Percentiles rank a stretch among this genome's conserved stretches.
Evolutionary conservation across 2,329 filamentous ascomycete genomes (phyloP).

Genomic region (Zymoseptoria passerinii): DNA sequence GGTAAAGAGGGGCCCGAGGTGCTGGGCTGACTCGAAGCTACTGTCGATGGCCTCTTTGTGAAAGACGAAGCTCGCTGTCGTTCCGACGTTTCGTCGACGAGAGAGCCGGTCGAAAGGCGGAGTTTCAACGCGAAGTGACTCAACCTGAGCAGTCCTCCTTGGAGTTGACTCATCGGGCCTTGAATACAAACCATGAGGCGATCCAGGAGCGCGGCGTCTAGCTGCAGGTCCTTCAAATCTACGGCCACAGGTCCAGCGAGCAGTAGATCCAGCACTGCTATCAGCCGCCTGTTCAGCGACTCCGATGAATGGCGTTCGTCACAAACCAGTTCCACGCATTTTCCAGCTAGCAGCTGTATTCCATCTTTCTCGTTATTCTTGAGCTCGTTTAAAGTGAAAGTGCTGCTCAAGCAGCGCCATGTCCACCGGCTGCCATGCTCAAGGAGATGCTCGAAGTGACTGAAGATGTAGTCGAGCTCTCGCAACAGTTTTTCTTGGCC

Average conservation of each 20-base stretch:
- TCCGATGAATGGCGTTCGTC: constrained; percentile 8
- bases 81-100: background rate
- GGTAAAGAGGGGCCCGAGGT: background rate
- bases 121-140: constrained; percentile 66
- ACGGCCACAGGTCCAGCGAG: constrained; percentile 11
- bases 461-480: constrained; percentile 69
- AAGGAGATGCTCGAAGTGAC: constrained; percentile 64
- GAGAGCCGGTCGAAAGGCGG: constrained; percentile 6
- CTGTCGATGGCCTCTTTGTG: constrained; percentile 2
- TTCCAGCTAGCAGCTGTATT: constrained; percentile 16
- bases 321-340: constrained; percentile 16
- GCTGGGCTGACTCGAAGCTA: constrained; percentile 2
- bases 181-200: constrained; percentile 18
- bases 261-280: constrained; percentile 19
- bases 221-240: constrained; percentile 14
- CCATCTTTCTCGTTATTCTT: constrained; percentile 9
- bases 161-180: constrained; percentile 14
- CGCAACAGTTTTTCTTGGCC: constrained; percentile 29
- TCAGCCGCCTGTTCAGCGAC: constrained; percentile 9
- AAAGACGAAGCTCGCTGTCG: constrained; percentile 5
- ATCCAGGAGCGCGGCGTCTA: constrained; percentile 22
- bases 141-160: constrained; percentile 62
- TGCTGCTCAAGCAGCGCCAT: constrained; percentile 19
- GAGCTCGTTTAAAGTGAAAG: background rate
- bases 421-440: constrained; percentile 43